These are phyloP conservation scores for Aspergillus neotritici DNA, from an alignment of 2,329 filamentous ascomycete genomes.

Conservation along the genomic window DNA sequence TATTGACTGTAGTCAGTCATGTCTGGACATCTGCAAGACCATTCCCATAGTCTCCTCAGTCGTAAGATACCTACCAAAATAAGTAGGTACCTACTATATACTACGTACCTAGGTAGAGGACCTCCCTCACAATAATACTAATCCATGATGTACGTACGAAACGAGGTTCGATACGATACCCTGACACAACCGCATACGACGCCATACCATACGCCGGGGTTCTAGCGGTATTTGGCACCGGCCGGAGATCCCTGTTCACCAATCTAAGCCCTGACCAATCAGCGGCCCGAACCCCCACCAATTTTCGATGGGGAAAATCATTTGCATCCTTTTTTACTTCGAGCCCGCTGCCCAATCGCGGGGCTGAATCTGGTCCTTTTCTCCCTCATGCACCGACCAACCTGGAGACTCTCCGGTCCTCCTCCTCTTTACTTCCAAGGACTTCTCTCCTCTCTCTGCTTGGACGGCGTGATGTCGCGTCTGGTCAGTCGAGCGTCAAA, in stretches of 20 bases:
- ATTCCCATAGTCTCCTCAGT: too few species aligned
- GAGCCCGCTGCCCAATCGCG: constrained; percentile 13
- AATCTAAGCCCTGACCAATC: constrained; percentile 29
- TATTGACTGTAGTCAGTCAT: too few species aligned
- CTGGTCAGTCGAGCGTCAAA: constrained; percentile 7
- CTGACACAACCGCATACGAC: constrained; percentile 10
- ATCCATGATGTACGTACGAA: constrained; percentile 10
- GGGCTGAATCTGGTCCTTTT: constrained; percentile 13
- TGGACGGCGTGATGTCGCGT: constrained; percentile 1
- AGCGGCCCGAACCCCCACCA: constrained; percentile 20
- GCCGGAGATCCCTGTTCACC: constrained; percentile 23
- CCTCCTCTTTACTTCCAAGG: constrained; percentile 7
- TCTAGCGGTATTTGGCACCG: constrained; percentile 14
- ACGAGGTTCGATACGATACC: constrained; percentile 14
- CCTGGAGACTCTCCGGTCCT: not conserved
- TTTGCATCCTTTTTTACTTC: constrained; percentile 11
- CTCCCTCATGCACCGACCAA: constrained; percentile 7
- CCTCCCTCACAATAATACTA: constrained; percentile 6
- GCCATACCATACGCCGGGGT: constrained; percentile 2
- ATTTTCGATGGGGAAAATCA: constrained; percentile 10
- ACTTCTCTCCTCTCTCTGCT: not conserved
- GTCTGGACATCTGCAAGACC: not conserved
- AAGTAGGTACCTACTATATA: too few species aligned
- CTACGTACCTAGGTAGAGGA: too few species aligned
- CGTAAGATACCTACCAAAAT: not conserved